Evolutionary conservation across 2,329 filamentous ascomycete genomes (phyloP).

Genomic region (Diplodia sapinea): DNA sequence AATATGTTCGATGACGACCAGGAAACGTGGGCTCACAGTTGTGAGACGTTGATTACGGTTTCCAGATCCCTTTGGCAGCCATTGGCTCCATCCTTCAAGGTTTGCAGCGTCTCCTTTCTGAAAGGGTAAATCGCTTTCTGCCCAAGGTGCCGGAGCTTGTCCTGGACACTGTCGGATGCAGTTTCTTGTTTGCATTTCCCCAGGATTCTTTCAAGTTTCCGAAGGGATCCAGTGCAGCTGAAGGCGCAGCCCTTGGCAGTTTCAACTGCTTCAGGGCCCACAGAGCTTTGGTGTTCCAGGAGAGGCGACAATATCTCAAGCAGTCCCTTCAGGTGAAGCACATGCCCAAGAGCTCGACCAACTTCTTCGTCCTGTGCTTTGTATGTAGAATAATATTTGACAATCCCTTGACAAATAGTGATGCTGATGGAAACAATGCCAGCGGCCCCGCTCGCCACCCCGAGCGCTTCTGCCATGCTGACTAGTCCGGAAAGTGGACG

Average conservation of each 20-base stretch:
- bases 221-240: neutral
- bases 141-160: neutral
- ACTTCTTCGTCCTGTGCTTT: constrained; percentile 14
- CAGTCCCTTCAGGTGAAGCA: neutral
- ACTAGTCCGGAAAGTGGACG: neutral
- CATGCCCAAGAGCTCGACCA: neutral
- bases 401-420: constrained; percentile 34
- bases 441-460: constrained; percentile 28
- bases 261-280: neutral
- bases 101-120: neutral
- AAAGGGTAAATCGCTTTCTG: neutral
- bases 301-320: neutral
- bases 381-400: constrained; percentile 29
- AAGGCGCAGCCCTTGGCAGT: neutral
- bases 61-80: neutral
- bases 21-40: neutral
- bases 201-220: neutral
- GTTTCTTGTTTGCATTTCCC: neutral
- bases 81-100: neutral
- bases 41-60: neutral
- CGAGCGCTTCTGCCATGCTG: constrained; percentile 31
- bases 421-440: constrained; percentile 34
- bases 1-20: too few relatives aligned
- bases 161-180: neutral
- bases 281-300: neutral